A percentile compares a stretch with the other conserved stretches of the same genome.
phyloP scores from a whole-genome alignment of 257 asterid genomes.

The Thymus mandschuricus region DNA sequence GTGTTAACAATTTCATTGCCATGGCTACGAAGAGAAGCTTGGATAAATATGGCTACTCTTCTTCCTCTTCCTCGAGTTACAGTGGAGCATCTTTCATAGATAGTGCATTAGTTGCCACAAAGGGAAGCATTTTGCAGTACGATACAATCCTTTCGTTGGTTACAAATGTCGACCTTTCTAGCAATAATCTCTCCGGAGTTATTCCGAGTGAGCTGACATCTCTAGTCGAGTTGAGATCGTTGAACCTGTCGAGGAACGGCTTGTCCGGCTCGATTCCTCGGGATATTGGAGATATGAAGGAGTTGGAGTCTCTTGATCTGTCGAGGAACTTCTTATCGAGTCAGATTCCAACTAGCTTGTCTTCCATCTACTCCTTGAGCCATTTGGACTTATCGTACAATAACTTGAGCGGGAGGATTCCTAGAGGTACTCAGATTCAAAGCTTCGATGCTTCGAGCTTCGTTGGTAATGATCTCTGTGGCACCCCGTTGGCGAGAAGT shows the following conservation, averaged over 20 bases:
- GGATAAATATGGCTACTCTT: neutral
- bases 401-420: constrained; percentile 12
- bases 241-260: constrained; percentile 36
- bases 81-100: neutral
- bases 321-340: constrained; percentile 8
- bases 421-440: constrained; percentile 5
- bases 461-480: constrained; percentile 1
- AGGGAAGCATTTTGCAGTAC: neutral
- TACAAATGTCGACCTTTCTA: constrained; percentile 2
- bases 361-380: neutral
- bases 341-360: constrained; percentile 3
- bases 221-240: constrained; percentile 25
- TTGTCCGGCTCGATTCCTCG: constrained; percentile 29
- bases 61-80: neutral
- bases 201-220: constrained; percentile 24
- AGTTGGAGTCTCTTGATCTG: constrained; percentile 16
- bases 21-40: constrained; percentile 26
- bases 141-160: neutral
- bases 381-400: constrained; percentile 2
- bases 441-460: neutral
- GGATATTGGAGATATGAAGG: constrained; percentile 30
- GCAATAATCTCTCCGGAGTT: constrained; percentile 8
- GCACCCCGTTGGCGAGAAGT: neutral
- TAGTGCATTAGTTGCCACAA: neutral
- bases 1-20: constrained; percentile 34